These are phyloP conservation scores for Verticillium nubilum DNA, from an alignment of 2,329 filamentous ascomycete species.

Conservation along the genomic window DNA sequence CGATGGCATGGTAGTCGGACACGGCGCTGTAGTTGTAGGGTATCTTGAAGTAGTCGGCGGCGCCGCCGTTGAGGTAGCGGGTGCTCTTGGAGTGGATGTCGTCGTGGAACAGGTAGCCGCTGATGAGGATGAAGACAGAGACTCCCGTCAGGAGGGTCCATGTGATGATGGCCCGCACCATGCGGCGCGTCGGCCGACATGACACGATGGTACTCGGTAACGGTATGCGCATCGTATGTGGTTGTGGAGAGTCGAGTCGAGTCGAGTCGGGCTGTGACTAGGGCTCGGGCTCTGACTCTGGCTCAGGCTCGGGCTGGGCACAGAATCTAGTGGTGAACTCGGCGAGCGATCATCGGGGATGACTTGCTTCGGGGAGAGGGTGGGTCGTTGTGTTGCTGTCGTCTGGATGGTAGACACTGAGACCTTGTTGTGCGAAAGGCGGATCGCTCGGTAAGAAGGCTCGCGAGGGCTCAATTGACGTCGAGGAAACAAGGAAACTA, in stretches of 20 bases:
- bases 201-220: not conserved
- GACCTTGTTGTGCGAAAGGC: too few species aligned
- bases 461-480: not conserved
- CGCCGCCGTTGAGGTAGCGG: constrained; percentile 8
- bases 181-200: not conserved
- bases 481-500: not conserved
- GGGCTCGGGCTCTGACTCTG: not conserved
- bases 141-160: not conserved
- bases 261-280: not conserved
- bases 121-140: constrained; percentile 7
- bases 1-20: constrained; percentile 40
- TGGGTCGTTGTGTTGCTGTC: too few species aligned
- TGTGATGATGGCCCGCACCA: not conserved
- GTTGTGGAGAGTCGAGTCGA: not conserved
- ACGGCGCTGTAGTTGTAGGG: constrained; percentile 13
- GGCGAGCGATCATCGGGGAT: not conserved
- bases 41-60: constrained; percentile 12
- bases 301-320: not conserved
- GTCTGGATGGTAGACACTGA: not conserved
- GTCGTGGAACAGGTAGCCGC: constrained; percentile 12
- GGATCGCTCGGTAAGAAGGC: not conserved
- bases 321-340: not conserved
- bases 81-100: constrained; percentile 6
- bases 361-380: not conserved
- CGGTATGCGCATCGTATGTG: not conserved